Conservation (phyloP, 164 flowering plant genomes). For the Santalum album region DNA sequence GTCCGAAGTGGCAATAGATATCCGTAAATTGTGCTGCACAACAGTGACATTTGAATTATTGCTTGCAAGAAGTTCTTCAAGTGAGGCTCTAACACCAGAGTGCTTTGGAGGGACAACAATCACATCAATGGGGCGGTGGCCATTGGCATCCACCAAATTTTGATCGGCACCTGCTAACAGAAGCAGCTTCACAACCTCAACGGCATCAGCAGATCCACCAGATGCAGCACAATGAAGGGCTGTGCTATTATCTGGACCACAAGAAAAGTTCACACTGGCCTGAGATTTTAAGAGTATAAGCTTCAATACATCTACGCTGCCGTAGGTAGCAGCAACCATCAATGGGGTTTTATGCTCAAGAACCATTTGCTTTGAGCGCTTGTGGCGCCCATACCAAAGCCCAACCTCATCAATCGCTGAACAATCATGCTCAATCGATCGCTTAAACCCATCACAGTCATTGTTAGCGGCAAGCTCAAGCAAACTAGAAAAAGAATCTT, state of each 20-base stretch:
- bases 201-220: constrained; percentile 33
- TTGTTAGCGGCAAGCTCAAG: constrained; percentile 46
- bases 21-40: constrained; percentile 10
- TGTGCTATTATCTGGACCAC: constrained; percentile 34
- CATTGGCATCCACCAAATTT: constrained; percentile 23
- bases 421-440: constrained; percentile 11
- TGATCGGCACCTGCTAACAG: constrained; percentile 37
- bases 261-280: constrained; percentile 28
- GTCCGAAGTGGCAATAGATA: constrained; percentile 13
- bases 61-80: constrained; percentile 25
- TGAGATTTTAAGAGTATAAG: constrained; percentile 20
- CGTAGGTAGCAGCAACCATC: constrained; percentile 52
- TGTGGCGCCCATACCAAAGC: constrained; percentile 38
- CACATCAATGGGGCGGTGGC: constrained; percentile 38
- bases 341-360: constrained; percentile 39
- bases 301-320: constrained; percentile 35
- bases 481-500: constrained; percentile 24
- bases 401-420: constrained; percentile 24
- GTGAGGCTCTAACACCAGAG: constrained; percentile 15
- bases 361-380: constrained; percentile 30
- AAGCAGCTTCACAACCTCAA: constrained; percentile 32
- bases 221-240: constrained; percentile 60
- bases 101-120: constrained; percentile 30
- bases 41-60: constrained; percentile 10
- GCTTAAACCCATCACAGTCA: constrained; percentile 27